Base-by-base conservation (phyloP, 2,329 filamentous ascomycete genomes). In the Hymenoscyphus fraxineus region DNA sequence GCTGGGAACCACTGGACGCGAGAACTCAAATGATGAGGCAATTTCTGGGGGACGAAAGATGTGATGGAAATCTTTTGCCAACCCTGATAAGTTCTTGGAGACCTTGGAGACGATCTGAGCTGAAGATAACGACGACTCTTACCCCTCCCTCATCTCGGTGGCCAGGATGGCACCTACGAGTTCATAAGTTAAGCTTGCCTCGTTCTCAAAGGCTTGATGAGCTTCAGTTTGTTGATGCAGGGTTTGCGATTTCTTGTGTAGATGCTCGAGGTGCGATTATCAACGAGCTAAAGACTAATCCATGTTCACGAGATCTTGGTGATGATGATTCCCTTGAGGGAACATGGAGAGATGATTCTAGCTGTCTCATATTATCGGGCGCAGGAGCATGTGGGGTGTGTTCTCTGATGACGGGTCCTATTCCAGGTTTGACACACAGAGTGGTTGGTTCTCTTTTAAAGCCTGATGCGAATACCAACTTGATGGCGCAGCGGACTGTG, bases 1-100 rank as follows among this genome's bases (percentile, higher is more conserved):
- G 76, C 10, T 78, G 76, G 73, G 77, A 76, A 63, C 67, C 66
- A 12, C 41, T 58, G 4, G 63, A 65, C 40, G 16, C 65, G 16
- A 31, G 44, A 55, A 58, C 65, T 16, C 54, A 35, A 22, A 1
- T 56, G 19, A 31, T 12, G 10, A 16, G n/a, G 7, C 6, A n/a
- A n/a, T n/a, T 47, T 7, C 6, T 47, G 41, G 41, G 19, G 16
- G 16, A 19, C 2, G n/a, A n/a, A n/a, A n/a, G 6, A 1, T n/a
- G 16, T 19, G 35, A 35, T 10, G 6, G 7, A 6, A 35, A 35
- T 7, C 35, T 9, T n/a, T 47, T n/a, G 7, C 41, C 41, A n/a
- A 9, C 16, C 16, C n/a, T 47, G n/a, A 47, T 47, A 47, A 47
- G 41, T 47, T 47, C 41, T 7, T 47, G 41, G 41, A 47, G 19